These are phyloP conservation scores for Schoenoplectus triqueter DNA, from an alignment of 202 grass and related monocot species.

Conservation along the genomic window DNA sequence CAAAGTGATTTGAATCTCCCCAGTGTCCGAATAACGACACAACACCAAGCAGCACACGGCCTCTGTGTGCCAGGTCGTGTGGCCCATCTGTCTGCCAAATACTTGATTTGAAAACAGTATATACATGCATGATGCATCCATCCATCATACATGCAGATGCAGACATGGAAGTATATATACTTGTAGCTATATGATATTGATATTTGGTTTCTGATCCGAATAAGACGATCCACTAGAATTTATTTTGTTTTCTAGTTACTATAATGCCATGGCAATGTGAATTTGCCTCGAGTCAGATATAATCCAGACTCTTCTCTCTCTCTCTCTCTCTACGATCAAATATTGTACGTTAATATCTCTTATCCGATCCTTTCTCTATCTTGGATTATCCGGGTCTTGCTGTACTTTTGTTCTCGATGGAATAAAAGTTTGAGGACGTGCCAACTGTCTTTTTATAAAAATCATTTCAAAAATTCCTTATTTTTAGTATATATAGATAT, in stretches of 20 bases:
- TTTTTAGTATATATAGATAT: no score
- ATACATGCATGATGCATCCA: background rate
- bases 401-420: background rate
- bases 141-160: background rate
- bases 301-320: background rate
- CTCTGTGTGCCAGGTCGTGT: background rate
- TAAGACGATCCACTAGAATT: background rate
- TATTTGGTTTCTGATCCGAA: background rate
- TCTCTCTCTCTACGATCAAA: background rate
- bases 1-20: background rate
- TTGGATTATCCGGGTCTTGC: background rate
- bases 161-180: background rate
- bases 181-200: no score
- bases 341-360: background rate
- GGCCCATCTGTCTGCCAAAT: background rate
- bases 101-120: no score
- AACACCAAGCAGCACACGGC: conserved; percentile 10
- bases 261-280: background rate
- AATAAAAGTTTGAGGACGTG: background rate
- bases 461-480: no score
- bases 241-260: background rate
- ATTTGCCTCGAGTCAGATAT: background rate
- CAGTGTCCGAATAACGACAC: conserved; percentile 25
- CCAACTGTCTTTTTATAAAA: no score
- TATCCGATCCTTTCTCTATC: background rate